A percentile compares a stretch with the other conserved stretches of the same genome.
These are phyloP conservation scores for Pythium rishiriense DNA, from an alignment of 352 stramenopile genomes.

Conservation along the genomic window DNA sequence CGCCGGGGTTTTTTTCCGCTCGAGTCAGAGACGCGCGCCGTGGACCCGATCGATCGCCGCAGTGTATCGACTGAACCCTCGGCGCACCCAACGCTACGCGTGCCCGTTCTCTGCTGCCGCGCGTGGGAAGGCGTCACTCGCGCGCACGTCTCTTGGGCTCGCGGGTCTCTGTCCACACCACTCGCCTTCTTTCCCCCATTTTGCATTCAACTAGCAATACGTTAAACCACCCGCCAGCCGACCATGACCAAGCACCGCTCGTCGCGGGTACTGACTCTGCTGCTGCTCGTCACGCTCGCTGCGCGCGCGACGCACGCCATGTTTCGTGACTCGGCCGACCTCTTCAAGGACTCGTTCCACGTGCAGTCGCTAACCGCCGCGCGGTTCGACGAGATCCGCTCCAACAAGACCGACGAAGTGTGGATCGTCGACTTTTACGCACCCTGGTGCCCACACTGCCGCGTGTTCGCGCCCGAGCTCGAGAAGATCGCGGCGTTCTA, in stretches of 20 bases:
- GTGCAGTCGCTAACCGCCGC: slow-evolving; percentile 41
- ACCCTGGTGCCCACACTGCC: slow-evolving; percentile 83
- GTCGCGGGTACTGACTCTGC: background rate
- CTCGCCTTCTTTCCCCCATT: background rate
- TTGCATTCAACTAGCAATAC: no score
- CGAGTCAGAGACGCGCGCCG: slow-evolving; percentile 5
- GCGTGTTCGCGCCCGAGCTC: slow-evolving; percentile 71
- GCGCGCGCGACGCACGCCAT: background rate
- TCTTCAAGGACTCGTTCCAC: slow-evolving; percentile 75
- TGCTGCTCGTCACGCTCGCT: slow-evolving; percentile 7
- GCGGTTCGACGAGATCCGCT: slow-evolving; percentile 45
- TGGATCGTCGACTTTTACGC: slow-evolving; percentile 88
- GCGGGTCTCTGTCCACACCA: no score
- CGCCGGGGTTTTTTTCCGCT: background rate
- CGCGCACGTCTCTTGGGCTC: slow-evolving; percentile 1
- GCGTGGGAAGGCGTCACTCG: no score
- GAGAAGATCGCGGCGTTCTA: slow-evolving; percentile 77
- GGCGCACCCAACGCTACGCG: background rate
- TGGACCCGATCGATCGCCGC: background rate
- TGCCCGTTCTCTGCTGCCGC: background rate
- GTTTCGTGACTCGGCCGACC: slow-evolving; percentile 51
- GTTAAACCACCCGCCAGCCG: background rate
- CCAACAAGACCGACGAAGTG: slow-evolving; percentile 49
- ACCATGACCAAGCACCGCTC: background rate
- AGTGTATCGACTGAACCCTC: background rate